These are phyloP conservation scores for Phytophthora multivora DNA, from an alignment of 352 stramenopile species.

Conservation along the genomic window DNA sequence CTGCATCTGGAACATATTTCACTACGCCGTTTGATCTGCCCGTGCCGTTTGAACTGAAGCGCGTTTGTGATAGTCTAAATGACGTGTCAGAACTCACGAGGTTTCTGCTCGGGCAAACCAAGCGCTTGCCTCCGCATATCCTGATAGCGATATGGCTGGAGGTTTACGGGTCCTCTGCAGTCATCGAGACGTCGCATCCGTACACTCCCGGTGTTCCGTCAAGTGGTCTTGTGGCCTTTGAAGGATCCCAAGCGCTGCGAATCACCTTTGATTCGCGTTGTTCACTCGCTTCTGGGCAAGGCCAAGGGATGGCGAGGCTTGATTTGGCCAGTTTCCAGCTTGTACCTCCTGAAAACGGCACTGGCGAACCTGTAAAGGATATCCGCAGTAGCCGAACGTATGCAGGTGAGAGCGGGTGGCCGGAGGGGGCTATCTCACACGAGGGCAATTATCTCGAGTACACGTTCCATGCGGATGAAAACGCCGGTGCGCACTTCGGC, in stretches of 20 bases:
- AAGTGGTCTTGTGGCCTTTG: constrained; percentile 50
- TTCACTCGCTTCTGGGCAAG: constrained; percentile 38
- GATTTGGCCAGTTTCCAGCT: constrained; percentile 34
- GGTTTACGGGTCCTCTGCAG: constrained; percentile 61
- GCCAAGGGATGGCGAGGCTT: constrained; percentile 18
- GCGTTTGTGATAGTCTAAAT: constrained; percentile 47
- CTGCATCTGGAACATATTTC: background rate
- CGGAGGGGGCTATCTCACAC: constrained; percentile 52
- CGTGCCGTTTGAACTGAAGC: constrained; percentile 45
- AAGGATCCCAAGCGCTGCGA: constrained; percentile 55
- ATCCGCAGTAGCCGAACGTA: constrained; percentile 38
- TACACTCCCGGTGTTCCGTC: constrained; percentile 41
- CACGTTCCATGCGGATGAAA: constrained; percentile 61
- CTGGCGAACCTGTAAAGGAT: constrained; percentile 23
- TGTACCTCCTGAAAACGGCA: constrained; percentile 16
- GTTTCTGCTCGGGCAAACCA: constrained; percentile 65
- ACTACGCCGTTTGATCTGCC: constrained; percentile 43
- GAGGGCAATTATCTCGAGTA: constrained; percentile 70
- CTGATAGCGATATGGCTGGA: constrained; percentile 79
- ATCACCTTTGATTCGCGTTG: constrained; percentile 76
- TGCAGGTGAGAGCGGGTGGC: constrained; percentile 53
- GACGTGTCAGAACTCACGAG: constrained; percentile 56
- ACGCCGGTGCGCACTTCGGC: constrained; percentile 57
- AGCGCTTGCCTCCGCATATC: constrained; percentile 54
- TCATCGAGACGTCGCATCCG: constrained; percentile 74